phyloP scores from a whole-genome alignment of 176 grass and related monocot species.

The Puccinellia tenuiflora region DNA sequence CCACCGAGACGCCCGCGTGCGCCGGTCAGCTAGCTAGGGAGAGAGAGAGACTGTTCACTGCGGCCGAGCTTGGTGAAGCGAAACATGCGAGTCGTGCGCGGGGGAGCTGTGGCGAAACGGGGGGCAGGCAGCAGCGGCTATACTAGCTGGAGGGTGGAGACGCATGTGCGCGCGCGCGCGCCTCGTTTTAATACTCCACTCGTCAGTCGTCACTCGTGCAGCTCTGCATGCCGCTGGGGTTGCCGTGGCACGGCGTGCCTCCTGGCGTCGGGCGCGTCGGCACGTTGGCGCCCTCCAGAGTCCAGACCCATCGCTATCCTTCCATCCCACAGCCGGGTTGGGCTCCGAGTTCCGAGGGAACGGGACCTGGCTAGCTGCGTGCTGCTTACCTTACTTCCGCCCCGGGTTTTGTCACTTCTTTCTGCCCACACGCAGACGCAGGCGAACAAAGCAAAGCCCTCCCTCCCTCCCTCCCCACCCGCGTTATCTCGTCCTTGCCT shows the following conservation, averaged over 20 bases:
- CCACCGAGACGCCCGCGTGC: neutral
- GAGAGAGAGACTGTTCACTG: neutral
- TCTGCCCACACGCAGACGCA: neutral
- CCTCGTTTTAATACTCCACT: neutral
- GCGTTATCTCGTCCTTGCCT: neutral
- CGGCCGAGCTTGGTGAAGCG: neutral
- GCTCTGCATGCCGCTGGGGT: neutral
- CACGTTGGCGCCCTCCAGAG: conserved; percentile 21
- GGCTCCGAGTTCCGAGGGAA: conserved; percentile 41
- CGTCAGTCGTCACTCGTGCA: neutral
- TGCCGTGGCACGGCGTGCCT: neutral
- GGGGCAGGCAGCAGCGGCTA: neutral
- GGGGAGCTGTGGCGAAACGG: conserved; percentile 7
- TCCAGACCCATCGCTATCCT: neutral
- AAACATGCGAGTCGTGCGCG: neutral
- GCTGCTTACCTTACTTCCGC: conserved; percentile 31
- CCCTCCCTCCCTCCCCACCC: neutral
- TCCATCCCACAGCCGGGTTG: neutral
- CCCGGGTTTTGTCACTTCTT: conserved; percentile 20
- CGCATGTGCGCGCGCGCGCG: neutral
- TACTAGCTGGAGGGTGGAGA: neutral
- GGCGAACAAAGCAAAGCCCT: neutral
- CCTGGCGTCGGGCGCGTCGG: conserved; percentile 38
- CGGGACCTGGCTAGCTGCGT: neutral
- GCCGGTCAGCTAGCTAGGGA: neutral